Conservation (phyloP, 2,329 filamentous ascomycete genomes). For the Penicillium italicum region DNA sequence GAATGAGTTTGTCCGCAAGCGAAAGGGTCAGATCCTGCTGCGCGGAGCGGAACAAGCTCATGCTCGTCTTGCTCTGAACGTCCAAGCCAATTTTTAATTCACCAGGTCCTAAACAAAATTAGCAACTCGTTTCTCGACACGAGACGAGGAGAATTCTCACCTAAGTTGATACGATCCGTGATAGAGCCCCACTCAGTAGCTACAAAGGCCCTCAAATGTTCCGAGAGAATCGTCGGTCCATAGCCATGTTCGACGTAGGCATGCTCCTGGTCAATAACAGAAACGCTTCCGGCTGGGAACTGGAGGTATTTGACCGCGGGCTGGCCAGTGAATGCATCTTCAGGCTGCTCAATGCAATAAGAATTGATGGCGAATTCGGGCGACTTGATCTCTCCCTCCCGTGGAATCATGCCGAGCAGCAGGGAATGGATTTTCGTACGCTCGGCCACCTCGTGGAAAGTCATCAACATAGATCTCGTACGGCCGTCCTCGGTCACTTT, state of each 20-base stretch:
- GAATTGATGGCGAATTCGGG: slow-evolving; percentile 64
- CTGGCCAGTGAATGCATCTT: slow-evolving; percentile 30
- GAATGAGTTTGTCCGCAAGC: slow-evolving; percentile 63
- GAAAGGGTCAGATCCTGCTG: slow-evolving; percentile 76
- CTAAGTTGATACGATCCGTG: slow-evolving; percentile 78
- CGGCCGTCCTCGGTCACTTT: slow-evolving; percentile 64
- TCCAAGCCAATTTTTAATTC: slow-evolving; percentile 66
- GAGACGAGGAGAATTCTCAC: slow-evolving; percentile 33
- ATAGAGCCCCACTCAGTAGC: slow-evolving; percentile 73
- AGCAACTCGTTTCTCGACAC: slow-evolving; percentile 4
- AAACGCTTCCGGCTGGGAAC: slow-evolving; percentile 37
- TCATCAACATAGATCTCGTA: slow-evolving; percentile 70
- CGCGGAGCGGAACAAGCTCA: slow-evolving; percentile 66
- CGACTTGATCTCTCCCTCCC: slow-evolving; percentile 65
- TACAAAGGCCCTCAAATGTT: slow-evolving; percentile 70
- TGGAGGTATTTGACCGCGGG: slow-evolving; percentile 34
- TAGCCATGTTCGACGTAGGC: slow-evolving; percentile 53
- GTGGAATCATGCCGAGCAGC: slow-evolving; percentile 67
- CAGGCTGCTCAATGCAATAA: slow-evolving; percentile 58
- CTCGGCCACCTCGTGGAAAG: slow-evolving; percentile 70
- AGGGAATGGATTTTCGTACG: slow-evolving; percentile 68
- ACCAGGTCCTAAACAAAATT: slow-evolving; percentile 53
- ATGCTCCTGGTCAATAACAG: slow-evolving; percentile 68
- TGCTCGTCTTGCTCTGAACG: slow-evolving; percentile 57
- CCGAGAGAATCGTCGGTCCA: slow-evolving; percentile 68